Conservation (phyloP, 2,329 filamentous ascomycete genomes). For the Leptographium procerum region DNA sequence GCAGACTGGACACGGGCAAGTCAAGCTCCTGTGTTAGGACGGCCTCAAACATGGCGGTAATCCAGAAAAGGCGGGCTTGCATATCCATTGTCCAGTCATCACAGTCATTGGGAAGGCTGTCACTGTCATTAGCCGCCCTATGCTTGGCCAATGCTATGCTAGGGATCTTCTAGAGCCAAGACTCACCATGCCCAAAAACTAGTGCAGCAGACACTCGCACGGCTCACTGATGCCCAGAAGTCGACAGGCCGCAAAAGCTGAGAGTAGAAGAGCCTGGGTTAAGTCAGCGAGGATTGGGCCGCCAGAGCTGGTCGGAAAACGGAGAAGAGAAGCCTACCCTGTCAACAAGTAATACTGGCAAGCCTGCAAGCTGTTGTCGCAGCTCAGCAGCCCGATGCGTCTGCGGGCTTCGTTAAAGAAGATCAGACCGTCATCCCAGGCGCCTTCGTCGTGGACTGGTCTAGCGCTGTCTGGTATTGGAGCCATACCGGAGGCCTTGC, state of each 20-base stretch:
- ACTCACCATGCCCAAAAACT: slow-evolving; percentile 31
- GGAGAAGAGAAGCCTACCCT: slow-evolving; percentile 19
- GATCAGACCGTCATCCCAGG: slow-evolving; percentile 25
- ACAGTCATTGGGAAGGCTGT: slow-evolving; percentile 26
- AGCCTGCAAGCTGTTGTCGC: slow-evolving; percentile 29
- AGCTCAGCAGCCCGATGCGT: slow-evolving; percentile 26
- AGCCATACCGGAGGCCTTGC: not conserved
- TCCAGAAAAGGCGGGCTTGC: slow-evolving; percentile 44
- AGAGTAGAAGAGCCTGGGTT: slow-evolving; percentile 22
- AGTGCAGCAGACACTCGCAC: slow-evolving; percentile 38
- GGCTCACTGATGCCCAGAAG: slow-evolving; percentile 40
- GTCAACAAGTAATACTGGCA: slow-evolving; percentile 41
- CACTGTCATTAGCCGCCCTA: not conserved
- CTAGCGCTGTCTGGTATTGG: not conserved
- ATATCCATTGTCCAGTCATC: slow-evolving; percentile 44
- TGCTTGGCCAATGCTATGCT: not conserved
- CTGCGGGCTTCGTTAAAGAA: slow-evolving; percentile 44
- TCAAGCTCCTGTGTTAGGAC: slow-evolving; percentile 43
- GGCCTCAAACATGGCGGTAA: slow-evolving; percentile 42
- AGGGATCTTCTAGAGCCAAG: not conserved
- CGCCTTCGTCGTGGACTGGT: not conserved
- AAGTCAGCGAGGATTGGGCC: not conserved
- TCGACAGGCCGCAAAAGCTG: slow-evolving; percentile 41
- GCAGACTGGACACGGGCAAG: slow-evolving; percentile 37
- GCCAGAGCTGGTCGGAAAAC: not conserved